phyloP scores from a whole-genome alignment of 1,284 basidiomycete genomes.

The Cryptococcus amylolentus region DNA sequence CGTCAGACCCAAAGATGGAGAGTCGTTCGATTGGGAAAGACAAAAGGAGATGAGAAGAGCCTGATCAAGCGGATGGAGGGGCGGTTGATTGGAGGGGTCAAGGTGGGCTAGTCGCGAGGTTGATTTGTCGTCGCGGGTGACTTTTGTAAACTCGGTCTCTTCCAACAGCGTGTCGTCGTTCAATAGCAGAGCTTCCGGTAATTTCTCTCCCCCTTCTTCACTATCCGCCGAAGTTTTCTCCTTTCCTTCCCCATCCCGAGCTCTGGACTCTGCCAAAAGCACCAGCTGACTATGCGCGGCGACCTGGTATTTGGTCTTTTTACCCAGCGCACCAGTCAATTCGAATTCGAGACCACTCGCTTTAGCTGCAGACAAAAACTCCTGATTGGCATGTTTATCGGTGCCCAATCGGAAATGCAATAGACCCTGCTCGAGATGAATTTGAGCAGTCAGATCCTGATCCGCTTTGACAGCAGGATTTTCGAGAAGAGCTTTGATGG shows the following conservation, averaged over 20 bases:
- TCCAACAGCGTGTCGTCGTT: constrained; percentile 98
- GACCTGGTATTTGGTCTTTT: constrained; percentile 90
- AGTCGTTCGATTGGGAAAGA: constrained; percentile 81
- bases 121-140: constrained; percentile 24
- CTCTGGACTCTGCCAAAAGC: constrained; percentile 80
- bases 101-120: constrained; percentile 58
- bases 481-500: constrained; percentile 55
- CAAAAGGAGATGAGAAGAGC: constrained; percentile 83
- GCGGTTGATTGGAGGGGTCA: constrained; percentile 77
- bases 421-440: constrained; percentile 77
- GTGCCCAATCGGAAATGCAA: constrained; percentile 66
- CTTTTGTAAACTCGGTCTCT: constrained; percentile 77
- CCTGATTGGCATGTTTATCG: constrained; percentile 73
- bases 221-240: constrained; percentile 6
- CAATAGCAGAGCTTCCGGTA: constrained; percentile 76
- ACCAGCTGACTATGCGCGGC: constrained; percentile 84
- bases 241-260: constrained; percentile 49
- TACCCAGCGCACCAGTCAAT: constrained; percentile 88
- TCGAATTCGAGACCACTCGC: constrained; percentile 81
- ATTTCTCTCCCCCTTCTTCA: constrained; percentile 3
- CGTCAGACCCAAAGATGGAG: constrained; percentile 80
- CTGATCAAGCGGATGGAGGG: constrained; percentile 86
- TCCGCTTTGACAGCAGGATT: constrained; percentile 13
- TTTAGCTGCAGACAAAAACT: constrained; percentile 74
- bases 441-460: constrained; percentile 62